Evolutionary conservation across 2,329 filamentous ascomycete genomes (phyloP), one percentile per base, ranked within the genome.

Genomic region (Talaromyces funiculosus): DNA sequence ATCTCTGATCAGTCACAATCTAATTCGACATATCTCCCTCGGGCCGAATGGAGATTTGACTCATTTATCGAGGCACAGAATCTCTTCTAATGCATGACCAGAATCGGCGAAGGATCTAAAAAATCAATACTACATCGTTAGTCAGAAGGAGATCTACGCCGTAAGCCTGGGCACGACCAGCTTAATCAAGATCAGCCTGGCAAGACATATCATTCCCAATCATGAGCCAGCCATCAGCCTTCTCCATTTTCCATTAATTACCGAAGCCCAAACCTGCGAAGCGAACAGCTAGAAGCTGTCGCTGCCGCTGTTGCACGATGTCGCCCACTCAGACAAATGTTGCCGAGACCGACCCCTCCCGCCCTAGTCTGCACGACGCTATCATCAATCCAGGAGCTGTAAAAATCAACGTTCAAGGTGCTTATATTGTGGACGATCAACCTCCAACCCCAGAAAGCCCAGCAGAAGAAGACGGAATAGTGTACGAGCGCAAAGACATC

Each of bases 351-450:
- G 65, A 66, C 58, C 29, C 65, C 47, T 37, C 64, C 49, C 57
- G 51, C 60, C 61, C 66, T 54, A 73, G 72, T 43, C 59, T 77
- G 35, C 69, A 75, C 60, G 69, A 75, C 47, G 80, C 82, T 45
- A 86, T 86, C 64, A 76, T 78, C 62, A 82, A 84, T 61, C 84
- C 85, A 2, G 84, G 84, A 24, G 78, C 89, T 14, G 92, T 97
- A 70, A 89, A 90, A 77, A 97, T 99, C 79, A 97, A 99, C 73
- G 93, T 97, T 65, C 87, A 92, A 73, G 94, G 93, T 70, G 94
- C 94, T 40, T 97, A 96, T 72, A 97, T 99, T 66, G 92, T 96
- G 68, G 91, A 97, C 71, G 88, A 93, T 64, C 88, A 90, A 66
- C 51, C 62, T 26, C 81, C 63, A 74, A 79, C 66, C 74, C 82